These are phyloP conservation scores for Aphanoascus verrucosus DNA, from an alignment of 2,329 filamentous ascomycete species.

Conservation along the genomic window DNA sequence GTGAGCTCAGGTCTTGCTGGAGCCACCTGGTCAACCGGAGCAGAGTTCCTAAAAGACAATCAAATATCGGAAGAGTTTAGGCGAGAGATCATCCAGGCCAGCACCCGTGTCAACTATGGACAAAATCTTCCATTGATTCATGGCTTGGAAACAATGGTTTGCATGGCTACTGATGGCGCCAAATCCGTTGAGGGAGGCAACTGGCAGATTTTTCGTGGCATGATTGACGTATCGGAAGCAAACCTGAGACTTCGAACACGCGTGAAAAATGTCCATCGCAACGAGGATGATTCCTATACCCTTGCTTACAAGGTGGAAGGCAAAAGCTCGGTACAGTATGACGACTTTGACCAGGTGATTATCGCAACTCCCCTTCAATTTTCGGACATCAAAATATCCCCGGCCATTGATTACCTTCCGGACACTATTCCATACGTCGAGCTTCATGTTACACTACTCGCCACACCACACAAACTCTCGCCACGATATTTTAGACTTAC, in stretches of 20 bases:
- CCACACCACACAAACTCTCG: conserved; percentile 63
- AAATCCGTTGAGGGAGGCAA: conserved; percentile 74
- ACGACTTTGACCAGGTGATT: conserved; percentile 63
- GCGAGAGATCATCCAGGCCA: conserved; percentile 76
- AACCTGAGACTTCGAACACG: conserved; percentile 54
- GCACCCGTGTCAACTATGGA: conserved; percentile 88
- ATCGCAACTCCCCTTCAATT: conserved; percentile 78
- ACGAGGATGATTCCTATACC: conserved; percentile 33
- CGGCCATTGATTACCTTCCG: conserved; percentile 43
- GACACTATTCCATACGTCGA: conserved; percentile 75
- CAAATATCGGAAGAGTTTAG: conserved; percentile 58
- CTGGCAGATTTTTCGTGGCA: conserved; percentile 83
- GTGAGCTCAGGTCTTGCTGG: conserved; percentile 56
- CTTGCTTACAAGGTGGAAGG: conserved; percentile 30
- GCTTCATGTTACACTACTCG: conserved; percentile 81
- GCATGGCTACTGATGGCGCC: conserved; percentile 78
- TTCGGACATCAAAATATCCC: conserved; percentile 51
- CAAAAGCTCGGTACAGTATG: conserved; percentile 17
- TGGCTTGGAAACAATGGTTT: conserved; percentile 81
- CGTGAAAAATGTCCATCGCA: conserved; percentile 49
- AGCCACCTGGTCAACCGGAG: conserved; percentile 60
- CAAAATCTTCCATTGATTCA: conserved; percentile 80
- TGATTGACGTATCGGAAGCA: conserved; percentile 58
- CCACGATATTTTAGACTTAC: conserved; percentile 60
- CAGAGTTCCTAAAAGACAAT: conserved; percentile 58